Base-by-base conservation (phyloP, 257 asterid genomes). In the Solanum ossicruentum region DNA sequence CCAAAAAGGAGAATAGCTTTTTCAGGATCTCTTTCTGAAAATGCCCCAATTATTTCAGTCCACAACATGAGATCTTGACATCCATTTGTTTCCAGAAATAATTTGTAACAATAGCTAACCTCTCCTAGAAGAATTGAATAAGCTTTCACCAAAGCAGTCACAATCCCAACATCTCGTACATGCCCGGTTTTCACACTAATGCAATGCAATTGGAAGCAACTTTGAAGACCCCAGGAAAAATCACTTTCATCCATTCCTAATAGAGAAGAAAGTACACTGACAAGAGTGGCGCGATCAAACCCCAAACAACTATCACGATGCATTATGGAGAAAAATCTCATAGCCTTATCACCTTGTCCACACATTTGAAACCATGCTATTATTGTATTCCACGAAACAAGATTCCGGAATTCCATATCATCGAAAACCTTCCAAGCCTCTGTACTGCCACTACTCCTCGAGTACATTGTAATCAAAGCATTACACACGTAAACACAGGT, bases 331-430 rank as follows among this genome's bases (percentile, higher is more conserved):
- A 93, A 93, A 84, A 90, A 84, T 3, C 57, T 5, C 87, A 93
- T 73, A 20, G 97, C 95, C 83, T 89, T 82, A 79, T 77, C 85
- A 39, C 87, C 85, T 39, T 85, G 90, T 32, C 89, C 90, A n/a
- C 84, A 86, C 89, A 85, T 84, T 52, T 91, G 92, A 80, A 91
- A 89, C 43, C 97, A 97, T 7, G 92, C 86, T 72, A 96, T 88
- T 93, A 96, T 92, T 26, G 97, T 88, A 90, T 96, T 96, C 90
- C 91, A 96, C 5, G 98, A 88, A 81, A 96, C 92, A 86, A 91
- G 85, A 85, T 94, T 96, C 17, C 82, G 90, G 17, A 81, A 87
- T 85, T 83, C 91, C 92, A 89, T 89, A 20, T 60, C 84, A 82
- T 87, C 87, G 69, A 94, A 96, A 78, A 92, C 93, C 87, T 84